Conservation (phyloP, 345 rosid genomes). For the Salix arbutifolia region DNA sequence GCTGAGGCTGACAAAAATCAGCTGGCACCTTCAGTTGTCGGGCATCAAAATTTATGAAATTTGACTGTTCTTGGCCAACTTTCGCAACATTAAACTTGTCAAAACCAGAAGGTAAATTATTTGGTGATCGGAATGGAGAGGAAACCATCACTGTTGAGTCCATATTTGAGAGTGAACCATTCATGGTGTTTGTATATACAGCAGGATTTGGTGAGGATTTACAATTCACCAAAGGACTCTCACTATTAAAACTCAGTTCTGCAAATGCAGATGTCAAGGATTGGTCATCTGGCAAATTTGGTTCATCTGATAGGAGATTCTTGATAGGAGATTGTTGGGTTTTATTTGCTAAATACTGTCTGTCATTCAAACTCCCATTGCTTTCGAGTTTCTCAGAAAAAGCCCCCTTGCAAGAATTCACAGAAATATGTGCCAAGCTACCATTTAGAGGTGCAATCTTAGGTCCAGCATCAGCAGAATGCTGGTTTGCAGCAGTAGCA, state of each 20-base stretch:
- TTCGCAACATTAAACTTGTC: slow-evolving; percentile 33
- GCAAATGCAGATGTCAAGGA: slow-evolving; percentile 53
- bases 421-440: slow-evolving; percentile 24
- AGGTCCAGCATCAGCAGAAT: slow-evolving; percentile 37
- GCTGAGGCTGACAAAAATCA: slow-evolving; percentile 35
- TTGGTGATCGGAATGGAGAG: slow-evolving; percentile 36
- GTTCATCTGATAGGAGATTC: slow-evolving; percentile 30
- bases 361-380: slow-evolving; percentile 25
- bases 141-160: slow-evolving; percentile 29
- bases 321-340: slow-evolving; percentile 30
- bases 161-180: slow-evolving; percentile 17
- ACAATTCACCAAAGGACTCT: slow-evolving; percentile 23
- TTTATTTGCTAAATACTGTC: slow-evolving; percentile 18
- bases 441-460: slow-evolving; percentile 24
- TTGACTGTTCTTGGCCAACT: slow-evolving; percentile 27
- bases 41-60: slow-evolving; percentile 27
- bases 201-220: slow-evolving; percentile 21
- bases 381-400: slow-evolving; percentile 27
- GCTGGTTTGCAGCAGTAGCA: slow-evolving; percentile 54
- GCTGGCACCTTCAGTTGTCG: slow-evolving; percentile 39
- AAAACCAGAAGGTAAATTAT: slow-evolving; percentile 30
- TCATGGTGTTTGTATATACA: slow-evolving; percentile 24
- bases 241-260: slow-evolving; percentile 34
- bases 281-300: slow-evolving; percentile 50
- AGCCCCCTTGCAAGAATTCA: slow-evolving; percentile 37